Conservation (phyloP, 768 basidiomycete genomes). For the Suillus plorans region DNA sequence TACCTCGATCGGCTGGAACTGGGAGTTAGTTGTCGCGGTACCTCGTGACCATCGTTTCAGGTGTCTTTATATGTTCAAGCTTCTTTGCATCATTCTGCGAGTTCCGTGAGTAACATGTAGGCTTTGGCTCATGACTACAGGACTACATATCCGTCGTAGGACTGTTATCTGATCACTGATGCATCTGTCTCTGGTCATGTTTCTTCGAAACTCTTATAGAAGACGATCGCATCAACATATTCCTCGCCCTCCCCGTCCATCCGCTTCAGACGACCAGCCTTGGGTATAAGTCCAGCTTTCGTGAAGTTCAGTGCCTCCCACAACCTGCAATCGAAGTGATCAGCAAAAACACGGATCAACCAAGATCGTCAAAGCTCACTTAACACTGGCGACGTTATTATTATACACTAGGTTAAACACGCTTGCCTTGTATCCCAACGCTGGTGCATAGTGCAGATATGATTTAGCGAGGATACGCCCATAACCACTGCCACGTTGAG, state of each 20-base stretch:
- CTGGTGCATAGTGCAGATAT: conserved; percentile 79
- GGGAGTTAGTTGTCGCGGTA: background rate
- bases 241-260: conserved; percentile 77
- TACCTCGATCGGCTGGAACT: background rate
- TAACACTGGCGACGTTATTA: conserved; percentile 75
- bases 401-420: conserved; percentile 93
- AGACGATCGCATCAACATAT: conserved; percentile 84
- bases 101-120: background rate
- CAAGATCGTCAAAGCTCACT: conserved; percentile 37
- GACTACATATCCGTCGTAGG: background rate
- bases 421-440: conserved; percentile 71
- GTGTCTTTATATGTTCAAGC: background rate
- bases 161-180: conserved; percentile 6
- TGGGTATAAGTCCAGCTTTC: conserved; percentile 74
- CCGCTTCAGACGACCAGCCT: conserved; percentile 68
- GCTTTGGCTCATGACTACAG: background rate
- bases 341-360: background rate
- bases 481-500: conserved; percentile 61
- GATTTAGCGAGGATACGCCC: conserved; percentile 74
- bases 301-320: conserved; percentile 86
- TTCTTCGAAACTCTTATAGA: conserved; percentile 74
- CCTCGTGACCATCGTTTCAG: background rate
- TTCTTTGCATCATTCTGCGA: background rate
- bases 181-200: background rate
- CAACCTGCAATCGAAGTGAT: conserved; percentile 41